phyloP scores from a whole-genome alignment of 352 stramenopile genomes.

The Phytophthora citricola region DNA sequence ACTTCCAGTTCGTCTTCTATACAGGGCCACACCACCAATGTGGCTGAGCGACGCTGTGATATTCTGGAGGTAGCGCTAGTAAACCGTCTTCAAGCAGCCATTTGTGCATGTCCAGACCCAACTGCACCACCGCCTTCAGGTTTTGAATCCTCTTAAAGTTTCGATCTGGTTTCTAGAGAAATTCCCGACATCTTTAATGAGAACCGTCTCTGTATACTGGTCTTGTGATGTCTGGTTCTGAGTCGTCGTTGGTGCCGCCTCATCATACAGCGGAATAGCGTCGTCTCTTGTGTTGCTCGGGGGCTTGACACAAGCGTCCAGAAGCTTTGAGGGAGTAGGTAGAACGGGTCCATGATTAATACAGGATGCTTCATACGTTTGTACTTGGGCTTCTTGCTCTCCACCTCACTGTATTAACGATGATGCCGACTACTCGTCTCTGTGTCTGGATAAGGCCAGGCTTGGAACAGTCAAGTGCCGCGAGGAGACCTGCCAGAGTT shows the following conservation, averaged over 20 bases:
- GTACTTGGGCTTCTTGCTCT: conserved; percentile 10
- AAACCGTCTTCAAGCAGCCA: too few species aligned
- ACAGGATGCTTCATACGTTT: conserved; percentile 25
- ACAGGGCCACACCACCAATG: too few species aligned
- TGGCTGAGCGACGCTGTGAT: too few species aligned
- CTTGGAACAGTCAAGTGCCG: not conserved
- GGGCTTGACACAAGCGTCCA: conserved; percentile 12
- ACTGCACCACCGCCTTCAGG: not conserved
- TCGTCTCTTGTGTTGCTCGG: not conserved
- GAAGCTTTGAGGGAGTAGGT: conserved; percentile 20
- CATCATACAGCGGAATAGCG: not conserved
- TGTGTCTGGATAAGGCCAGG: not conserved
- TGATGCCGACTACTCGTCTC: not conserved
- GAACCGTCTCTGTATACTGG: not conserved
- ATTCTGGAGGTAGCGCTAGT: too few species aligned
- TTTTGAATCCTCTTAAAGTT: conserved; percentile 8
- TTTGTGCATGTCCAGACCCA: not conserved
- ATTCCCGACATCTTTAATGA: conserved; percentile 12
- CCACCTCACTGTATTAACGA: conserved; percentile 1
- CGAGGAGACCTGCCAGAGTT: conserved; percentile 12
- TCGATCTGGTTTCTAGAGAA: conserved; percentile 21
- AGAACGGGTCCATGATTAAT: conserved; percentile 27
- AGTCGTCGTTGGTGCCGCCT: not conserved
- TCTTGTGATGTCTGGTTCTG: not conserved
- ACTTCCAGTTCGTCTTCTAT: conserved; percentile 6